Conservation (phyloP, 83 land plant species). For the Picea abies region DNA sequence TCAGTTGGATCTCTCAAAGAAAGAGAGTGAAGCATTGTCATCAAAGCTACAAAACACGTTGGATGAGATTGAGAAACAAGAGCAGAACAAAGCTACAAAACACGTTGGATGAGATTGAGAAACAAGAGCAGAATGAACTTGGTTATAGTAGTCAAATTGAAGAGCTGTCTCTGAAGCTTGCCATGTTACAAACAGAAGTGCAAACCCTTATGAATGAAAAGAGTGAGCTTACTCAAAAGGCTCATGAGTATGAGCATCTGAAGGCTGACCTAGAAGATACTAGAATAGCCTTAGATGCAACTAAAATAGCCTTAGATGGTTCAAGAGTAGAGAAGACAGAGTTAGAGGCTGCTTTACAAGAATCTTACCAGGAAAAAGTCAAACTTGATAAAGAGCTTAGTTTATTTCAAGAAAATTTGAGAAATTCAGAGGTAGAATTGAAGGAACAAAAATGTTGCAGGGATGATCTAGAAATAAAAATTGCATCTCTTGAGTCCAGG, state of each 20-base stretch:
- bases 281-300: conserved; percentile 21
- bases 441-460: conserved; percentile 17
- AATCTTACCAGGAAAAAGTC: conserved; percentile 19
- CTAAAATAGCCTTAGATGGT: conserved; percentile 18
- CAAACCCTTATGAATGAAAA: conserved; percentile 32
- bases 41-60: conserved; percentile 30
- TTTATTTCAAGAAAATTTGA: conserved; percentile 25
- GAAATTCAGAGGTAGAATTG: conserved; percentile 29
- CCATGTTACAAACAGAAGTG: conserved; percentile 30
- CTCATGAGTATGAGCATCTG: not conserved
- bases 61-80: conserved; percentile 40
- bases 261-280: conserved; percentile 20
- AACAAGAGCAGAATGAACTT: conserved; percentile 28
- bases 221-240: conserved; percentile 21
- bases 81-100: conserved; percentile 26
- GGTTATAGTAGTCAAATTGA: conserved; percentile 9
- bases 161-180: conserved; percentile 21
- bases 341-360: conserved; percentile 21
- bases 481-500: conserved; percentile 28
- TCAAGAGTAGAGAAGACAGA: conserved; percentile 12
- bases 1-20: conserved; percentile 26
- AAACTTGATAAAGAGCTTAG: conserved; percentile 25
- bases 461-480: conserved; percentile 43
- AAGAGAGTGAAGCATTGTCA: conserved; percentile 32
- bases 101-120: conserved; percentile 37